Base-by-base conservation (phyloP, 2,329 filamentous ascomycete species). In the Sporothrix brasiliensis region DNA sequence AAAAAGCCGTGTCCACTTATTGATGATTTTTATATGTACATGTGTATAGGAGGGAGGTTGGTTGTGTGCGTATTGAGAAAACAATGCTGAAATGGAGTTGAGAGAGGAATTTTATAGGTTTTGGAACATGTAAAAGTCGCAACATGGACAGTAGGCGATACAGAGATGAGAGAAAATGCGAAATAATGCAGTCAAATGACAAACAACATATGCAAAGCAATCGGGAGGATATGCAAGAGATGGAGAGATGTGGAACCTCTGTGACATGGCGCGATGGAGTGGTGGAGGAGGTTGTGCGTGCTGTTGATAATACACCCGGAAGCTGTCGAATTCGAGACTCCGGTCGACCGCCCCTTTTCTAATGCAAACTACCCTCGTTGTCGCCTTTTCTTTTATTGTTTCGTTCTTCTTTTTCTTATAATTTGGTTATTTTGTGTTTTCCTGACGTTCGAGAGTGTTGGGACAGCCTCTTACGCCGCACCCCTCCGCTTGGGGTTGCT, bases 401-500 rank as follows among this genome's bases (percentile, higher is more conserved):
- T 30, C 27, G 27, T 30, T 30, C 3, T 27, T 52, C 24, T 50
- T 58, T 65, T 69, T n/a, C 19, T 19, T 52, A n/a, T 67, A 2
- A 11, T 21, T 69, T 58, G 5, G 60, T 41, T 47, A 9, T 49
- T 27, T 44, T 52, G 11, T 14, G 52, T 53, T 6, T 63, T 30
- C 47, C 53, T 50, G 41, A 16, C 66, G 56, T 41, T 61, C n/a
- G 34, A 5, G 5, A 14, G 56, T 19, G 4, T 2, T 47, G 7
- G 34, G 39, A n/a, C 27, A 24, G n/a, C 58, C 5, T n/a, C 9
- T 44, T 24, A 44, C 58, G 58, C 58, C 5, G 58, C 58, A n/a
- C 66, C 67, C n/a, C 86, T 80, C 72, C 83, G 81, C 80, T 88
- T 89, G 13, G 86, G 86, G 73, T 87, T 88, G 73, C 82, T 83